Percentiles rank a stretch among this genome's conserved stretches.
These are phyloP conservation scores for Rhodosporidiobolus sp. DNA, from an alignment of 768 basidiomycete genomes.

Conservation along the genomic window DNA sequence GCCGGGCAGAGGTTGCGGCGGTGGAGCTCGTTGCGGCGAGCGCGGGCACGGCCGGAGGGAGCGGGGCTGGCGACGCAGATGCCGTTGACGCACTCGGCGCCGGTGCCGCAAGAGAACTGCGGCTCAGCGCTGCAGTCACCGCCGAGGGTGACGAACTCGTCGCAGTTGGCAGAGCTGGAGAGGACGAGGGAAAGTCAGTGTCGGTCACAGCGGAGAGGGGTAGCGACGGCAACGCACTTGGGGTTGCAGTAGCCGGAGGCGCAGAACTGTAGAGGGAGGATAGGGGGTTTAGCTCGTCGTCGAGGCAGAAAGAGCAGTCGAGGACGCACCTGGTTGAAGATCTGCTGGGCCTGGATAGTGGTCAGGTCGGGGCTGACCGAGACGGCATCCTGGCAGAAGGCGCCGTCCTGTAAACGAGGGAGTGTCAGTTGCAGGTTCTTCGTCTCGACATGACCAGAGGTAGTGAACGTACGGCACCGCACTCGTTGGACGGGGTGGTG, in stretches of 20 bases:
- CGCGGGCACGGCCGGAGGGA: conserved; percentile 23
- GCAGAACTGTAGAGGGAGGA: conserved; percentile 6
- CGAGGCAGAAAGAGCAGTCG: no score
- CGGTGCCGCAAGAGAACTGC: background rate
- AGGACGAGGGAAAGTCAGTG: background rate
- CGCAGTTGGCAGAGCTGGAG: no score
- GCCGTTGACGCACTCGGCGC: background rate
- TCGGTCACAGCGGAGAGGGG: background rate
- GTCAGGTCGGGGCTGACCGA: no score
- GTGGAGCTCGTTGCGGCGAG: conserved; percentile 6
- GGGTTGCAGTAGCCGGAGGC: no score
- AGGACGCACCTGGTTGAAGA: no score
- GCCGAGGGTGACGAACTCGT: no score
- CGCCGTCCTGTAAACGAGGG: no score
- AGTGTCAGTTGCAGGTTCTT: no score
- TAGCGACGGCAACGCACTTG: background rate
- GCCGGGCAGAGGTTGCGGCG: conserved; percentile 14
- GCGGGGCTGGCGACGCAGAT: background rate
- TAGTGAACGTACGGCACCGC: conserved; percentile 31
- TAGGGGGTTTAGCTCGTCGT: no score
- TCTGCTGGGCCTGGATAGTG: no score
- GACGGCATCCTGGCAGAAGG: conserved; percentile 10
- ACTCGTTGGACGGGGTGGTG: background rate
- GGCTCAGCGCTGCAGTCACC: background rate
- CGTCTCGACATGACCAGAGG: no score